Evolutionary conservation across 2,329 filamentous ascomycete genomes (phyloP).

Genomic region (Venturiaceae sp.): DNA sequence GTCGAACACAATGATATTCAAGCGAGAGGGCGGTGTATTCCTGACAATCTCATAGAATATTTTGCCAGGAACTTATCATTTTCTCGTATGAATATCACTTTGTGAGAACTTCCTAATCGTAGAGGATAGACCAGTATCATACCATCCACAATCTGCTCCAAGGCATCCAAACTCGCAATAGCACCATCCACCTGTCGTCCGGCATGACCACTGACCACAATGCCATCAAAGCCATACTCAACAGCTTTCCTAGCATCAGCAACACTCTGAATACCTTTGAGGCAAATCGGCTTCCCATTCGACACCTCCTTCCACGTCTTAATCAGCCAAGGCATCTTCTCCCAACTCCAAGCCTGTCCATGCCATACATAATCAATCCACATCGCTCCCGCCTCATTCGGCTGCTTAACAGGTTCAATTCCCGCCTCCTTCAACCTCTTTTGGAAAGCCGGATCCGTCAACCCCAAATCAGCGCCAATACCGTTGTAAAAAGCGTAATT

Average conservation of each 20-base stretch:
- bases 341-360: slow-evolving; percentile 53
- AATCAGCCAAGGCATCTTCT: slow-evolving; percentile 56
- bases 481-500: slow-evolving; percentile 58
- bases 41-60: no score
- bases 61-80: no score
- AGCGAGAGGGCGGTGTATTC: no score
- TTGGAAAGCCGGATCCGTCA: slow-evolving; percentile 51
- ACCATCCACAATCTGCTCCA: slow-evolving; percentile 48
- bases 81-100: no score
- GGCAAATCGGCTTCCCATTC: slow-evolving; percentile 46
- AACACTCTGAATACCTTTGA: slow-evolving; percentile 63
- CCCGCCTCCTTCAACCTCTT: slow-evolving; percentile 39
- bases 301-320: slow-evolving; percentile 44
- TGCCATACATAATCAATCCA: slow-evolving; percentile 61
- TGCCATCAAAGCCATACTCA: slow-evolving; percentile 53
- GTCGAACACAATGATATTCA: no score
- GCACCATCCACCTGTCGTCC: slow-evolving; percentile 52
- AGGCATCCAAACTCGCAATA: slow-evolving; percentile 47
- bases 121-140: background rate
- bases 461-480: slow-evolving; percentile 47
- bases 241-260: slow-evolving; percentile 53
- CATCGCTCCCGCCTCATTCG: slow-evolving; percentile 45
- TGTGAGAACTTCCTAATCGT: no score
- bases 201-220: slow-evolving; percentile 63
- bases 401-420: slow-evolving; percentile 43